phyloP scores from a whole-genome alignment of 1,139 yeast genomes.

The Kodamaea plutei region DNA sequence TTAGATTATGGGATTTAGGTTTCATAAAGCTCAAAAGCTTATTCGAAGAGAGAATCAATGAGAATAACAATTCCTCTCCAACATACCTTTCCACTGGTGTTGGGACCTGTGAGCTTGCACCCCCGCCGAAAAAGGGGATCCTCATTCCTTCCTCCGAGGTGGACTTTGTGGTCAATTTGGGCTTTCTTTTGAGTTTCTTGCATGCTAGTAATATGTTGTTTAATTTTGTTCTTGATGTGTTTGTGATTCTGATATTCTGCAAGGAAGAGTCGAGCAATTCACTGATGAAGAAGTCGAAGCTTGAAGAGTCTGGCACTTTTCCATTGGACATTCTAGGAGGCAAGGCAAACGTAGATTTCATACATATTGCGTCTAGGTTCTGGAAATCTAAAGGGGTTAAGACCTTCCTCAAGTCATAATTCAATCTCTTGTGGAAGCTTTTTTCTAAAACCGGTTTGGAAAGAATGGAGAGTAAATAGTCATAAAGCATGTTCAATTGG shows the following conservation, averaged over 20 bases:
- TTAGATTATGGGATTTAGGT: slow-evolving; percentile 32
- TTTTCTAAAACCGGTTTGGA: slow-evolving; percentile 70
- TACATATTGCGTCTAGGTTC: slow-evolving; percentile 59
- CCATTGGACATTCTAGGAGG: slow-evolving; percentile 7
- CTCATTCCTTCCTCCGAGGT: slow-evolving; percentile 4
- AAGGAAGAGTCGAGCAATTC: slow-evolving; percentile 26
- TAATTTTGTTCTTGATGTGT: slow-evolving; percentile 31
- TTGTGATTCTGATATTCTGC: slow-evolving; percentile 30
- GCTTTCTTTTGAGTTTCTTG: slow-evolving; percentile 18
- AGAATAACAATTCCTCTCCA: slow-evolving; percentile 34
- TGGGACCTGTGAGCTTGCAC: too few relatives aligned
- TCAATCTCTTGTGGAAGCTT: slow-evolving; percentile 67
- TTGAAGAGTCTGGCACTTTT: slow-evolving; percentile 6
- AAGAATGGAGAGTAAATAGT: slow-evolving; percentile 74
- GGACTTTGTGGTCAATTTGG: slow-evolving; percentile 1
- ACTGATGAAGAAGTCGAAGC: slow-evolving; percentile 28
- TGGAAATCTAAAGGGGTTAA: slow-evolving; percentile 66
- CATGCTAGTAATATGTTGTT: slow-evolving; percentile 24
- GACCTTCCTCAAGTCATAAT: slow-evolving; percentile 76
- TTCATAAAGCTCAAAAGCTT: slow-evolving; percentile 30
- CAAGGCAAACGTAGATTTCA: slow-evolving; percentile 43
- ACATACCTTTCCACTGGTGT: slow-evolving; percentile 6
- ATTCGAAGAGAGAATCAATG: slow-evolving; percentile 21
- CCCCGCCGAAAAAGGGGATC: slow-evolving; percentile 7
- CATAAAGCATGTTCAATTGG: slow-evolving; percentile 72